Evolutionary conservation across 768 basidiomycete genomes (phyloP), one percentile per base, ranked within the genome.

Genomic region (Boletus vinaceobasis): DNA sequence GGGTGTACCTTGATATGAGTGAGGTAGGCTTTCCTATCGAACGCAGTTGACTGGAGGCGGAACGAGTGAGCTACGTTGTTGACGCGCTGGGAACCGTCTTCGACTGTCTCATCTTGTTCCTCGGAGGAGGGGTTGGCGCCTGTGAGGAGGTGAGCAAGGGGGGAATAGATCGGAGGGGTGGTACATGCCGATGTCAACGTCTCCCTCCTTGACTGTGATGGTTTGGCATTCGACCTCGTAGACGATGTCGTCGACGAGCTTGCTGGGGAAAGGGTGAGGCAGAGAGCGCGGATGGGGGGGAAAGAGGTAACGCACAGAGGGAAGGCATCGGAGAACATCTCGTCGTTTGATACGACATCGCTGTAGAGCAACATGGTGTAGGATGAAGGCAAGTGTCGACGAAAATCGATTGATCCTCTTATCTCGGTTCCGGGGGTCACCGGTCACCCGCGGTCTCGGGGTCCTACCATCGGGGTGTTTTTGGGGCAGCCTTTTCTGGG

Each of bases 321-420:
- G 79, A 87, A 98, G 60, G 93, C 93, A 77, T 96, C 93, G 27
- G 93, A 93, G 81, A 90, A 84, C 81, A 98, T 88, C 78, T 98
- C 95, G 67, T 96, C 93, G 43, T 72, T 83, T 47, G 84, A 72
- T 54, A 97, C n/a, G 55, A 89, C 69, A 71, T 93, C 91, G 27
- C 57, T 38, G 76, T 84, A 93, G 64, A 93, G 74, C 73, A 91
- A 71, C 92, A 93, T 91, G 74, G 59, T 70, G 62, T 27, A 37
- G 45, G 57, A 39, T 42, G 35, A 50, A 39, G 59, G 50, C 50
- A 17, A 37, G 26, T 19, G n/a, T n/a, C n/a, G 26, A n/a, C 43
- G 15, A 26, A n/a, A 4, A 19, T 50, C 54, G 53, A 58, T 33
- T 38, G 45, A 62, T 65, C 53, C 56, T 61, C 61, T 66, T 60